Base-by-base conservation (phyloP, 106 monocot genomes). In the Apostasia shenzhenica region DNA sequence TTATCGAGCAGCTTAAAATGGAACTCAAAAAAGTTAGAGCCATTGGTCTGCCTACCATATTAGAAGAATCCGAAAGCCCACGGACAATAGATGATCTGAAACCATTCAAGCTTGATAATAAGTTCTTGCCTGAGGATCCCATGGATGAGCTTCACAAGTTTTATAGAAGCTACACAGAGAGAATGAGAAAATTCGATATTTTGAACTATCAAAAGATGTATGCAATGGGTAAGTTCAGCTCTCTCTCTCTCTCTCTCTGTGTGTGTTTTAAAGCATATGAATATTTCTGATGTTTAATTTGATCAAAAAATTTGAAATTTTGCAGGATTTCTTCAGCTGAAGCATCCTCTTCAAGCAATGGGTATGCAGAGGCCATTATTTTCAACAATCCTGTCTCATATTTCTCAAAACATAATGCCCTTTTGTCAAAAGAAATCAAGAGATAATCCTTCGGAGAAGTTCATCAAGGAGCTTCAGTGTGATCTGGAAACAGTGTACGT, bases 191-290 rank as follows among this genome's bases (percentile, higher is more conserved):
- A 73, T 58, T 93, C 8, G 92, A 99, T 77, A 85, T 93, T 44
- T 73, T 90, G 78, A 87, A 85, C 64, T 83, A 90, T 70, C 97
- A 99, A 71, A 99, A 99, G 80, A 85, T 99, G 89, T 87, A 90
- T 82, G 92, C 97, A 61, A 81, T 99, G 14, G 90, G 97, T 99
- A 68, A 81, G 89, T 13, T 46, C 14, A 3, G 3, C 43, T 13
- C 7, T 48, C n/a, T n/a, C n/a, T n/a, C n/a, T n/a, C n/a, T n/a
- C n/a, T n/a, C n/a, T n/a, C n/a, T n/a, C n/a, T 41, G 8, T 2
- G 38, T 9, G 6, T 59, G 39, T 8, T 59, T 59, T 1, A 6
- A 8, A 14, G 59, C 26, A 26, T 26, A 26, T 26, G 26, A 26
- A 26, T 26, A 26, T 26, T 26, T 26, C 26, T 26, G 26, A 59